Base-by-base conservation (phyloP, 495 filamentous ascomycete genomes). In the Aspergillus sclerotioniger region DNA sequence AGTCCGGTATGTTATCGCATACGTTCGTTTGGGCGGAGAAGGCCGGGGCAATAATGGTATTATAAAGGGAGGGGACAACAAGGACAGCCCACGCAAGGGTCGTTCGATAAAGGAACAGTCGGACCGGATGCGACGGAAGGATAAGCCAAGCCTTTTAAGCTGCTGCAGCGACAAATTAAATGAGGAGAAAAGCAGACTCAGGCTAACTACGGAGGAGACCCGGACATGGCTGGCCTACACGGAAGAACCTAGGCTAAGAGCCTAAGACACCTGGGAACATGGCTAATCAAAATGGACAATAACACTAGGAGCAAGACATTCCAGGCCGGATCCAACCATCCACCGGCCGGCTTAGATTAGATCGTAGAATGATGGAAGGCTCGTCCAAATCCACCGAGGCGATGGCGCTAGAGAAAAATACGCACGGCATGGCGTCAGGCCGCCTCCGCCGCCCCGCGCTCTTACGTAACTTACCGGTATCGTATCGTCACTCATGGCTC, bases 1-100 rank as follows among this genome's bases (percentile, higher is more conserved):
- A 51, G 33, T 43, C 37, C 25, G 47, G 16, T 41, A 45, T 41
- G 54, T 53, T 71, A 76, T 63, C 46, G 67, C 73, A 76, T 76
- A 62, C 45, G 64, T 54, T 57, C 13, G 25, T 32, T 32, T 17
- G 25, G 47, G 31, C 13, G 13, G 25, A n/a, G 37, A 13, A 6
- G 37, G 13, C 37, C 37, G 12, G n/a, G 37, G 37, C 12, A 13
- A n/a, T 41, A 41, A 41, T 25, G 25, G 25, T 2, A 25, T 25
- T 25, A 25, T 41, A 41, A 41, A 41, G 37, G 37, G 37, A 12
- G 37, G 37, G n/a, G 13, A 41, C 0, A 12, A n/a, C 33, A 37
- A 9, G 13, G 37, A 6, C n/a, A 41, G 37, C 12, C 8, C 37
- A 41, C n/a, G 37, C 37, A 41, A 41, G 37, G 37, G 13, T 35